Conservation (phyloP, 306 rosid species). For the Cucumis melo region DNA sequence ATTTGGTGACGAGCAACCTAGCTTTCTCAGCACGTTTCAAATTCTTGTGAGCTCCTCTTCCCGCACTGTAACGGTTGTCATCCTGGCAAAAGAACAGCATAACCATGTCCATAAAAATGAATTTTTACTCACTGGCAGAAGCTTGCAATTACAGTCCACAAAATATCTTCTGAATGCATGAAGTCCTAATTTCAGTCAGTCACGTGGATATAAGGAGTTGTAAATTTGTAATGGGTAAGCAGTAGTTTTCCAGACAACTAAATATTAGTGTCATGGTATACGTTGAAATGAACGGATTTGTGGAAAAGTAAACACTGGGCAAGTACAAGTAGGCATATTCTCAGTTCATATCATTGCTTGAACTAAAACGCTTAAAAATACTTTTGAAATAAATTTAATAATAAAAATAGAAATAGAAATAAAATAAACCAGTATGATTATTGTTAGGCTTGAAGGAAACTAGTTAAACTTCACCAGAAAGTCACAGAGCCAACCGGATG, state of each 20-base stretch:
- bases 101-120: not conserved
- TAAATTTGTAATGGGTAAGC: not conserved
- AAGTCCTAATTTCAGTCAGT: not conserved
- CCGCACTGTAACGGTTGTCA: constrained; percentile 77
- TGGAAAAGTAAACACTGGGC: not conserved
- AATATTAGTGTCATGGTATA: not conserved
- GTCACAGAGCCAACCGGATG: not conserved
- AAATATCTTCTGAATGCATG: not conserved
- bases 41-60: constrained; percentile 90
- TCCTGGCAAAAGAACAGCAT: constrained; percentile 32
- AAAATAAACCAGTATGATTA: not conserved
- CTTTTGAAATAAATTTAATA: not conserved
- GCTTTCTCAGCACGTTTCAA: constrained; percentile 94
- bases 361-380: not conserved
- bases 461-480: not conserved
- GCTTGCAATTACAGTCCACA: not conserved
- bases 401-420: no score
- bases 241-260: not conserved
- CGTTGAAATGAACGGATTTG: no score
- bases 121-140: not conserved
- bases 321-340: not conserved
- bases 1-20: constrained; percentile 48
- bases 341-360: not conserved
- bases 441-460: not conserved
- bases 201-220: not conserved